A percentile compares a stretch with the other conserved stretches of the same genome.
Evolutionary conservation across 163 green algal species (phyloP).

Genomic region (Trebouxia gelatinosa): DNA sequence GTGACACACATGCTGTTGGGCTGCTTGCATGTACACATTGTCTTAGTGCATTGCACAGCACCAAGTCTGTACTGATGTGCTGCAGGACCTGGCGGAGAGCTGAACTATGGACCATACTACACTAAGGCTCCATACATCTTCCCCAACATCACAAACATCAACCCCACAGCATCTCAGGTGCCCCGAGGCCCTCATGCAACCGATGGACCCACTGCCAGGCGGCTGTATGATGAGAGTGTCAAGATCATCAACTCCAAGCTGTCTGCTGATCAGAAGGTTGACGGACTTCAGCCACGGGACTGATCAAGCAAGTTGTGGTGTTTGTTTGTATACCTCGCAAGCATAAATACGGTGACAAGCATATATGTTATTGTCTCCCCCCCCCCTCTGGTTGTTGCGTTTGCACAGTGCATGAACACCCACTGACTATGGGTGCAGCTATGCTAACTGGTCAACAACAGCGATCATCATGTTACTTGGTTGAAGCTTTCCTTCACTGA

Average conservation of each 20-base stretch:
- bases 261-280: constrained; percentile 6
- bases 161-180: constrained; percentile 6
- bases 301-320: background rate
- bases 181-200: background rate
- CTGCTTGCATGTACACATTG: background rate
- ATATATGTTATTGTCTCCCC: background rate
- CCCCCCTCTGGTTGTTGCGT: too few relatives aligned
- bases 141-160: constrained; percentile 31
- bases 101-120: constrained; percentile 28
- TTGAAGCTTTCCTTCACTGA: too few relatives aligned
- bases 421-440: too few relatives aligned
- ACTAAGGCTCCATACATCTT: constrained; percentile 14
- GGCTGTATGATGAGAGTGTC: constrained; percentile 25
- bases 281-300: background rate
- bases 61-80: background rate
- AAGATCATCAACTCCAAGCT: constrained; percentile 25
- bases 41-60: background rate
- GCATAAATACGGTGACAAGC: background rate
- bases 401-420: too few relatives aligned
- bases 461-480: too few relatives aligned
- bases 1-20: background rate
- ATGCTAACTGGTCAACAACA: background rate
- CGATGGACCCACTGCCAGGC: background rate
- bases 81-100: background rate
- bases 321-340: background rate